Base-by-base conservation (phyloP, 192 early-diverging fungal genomes). In the Piromyces sp. region DNA sequence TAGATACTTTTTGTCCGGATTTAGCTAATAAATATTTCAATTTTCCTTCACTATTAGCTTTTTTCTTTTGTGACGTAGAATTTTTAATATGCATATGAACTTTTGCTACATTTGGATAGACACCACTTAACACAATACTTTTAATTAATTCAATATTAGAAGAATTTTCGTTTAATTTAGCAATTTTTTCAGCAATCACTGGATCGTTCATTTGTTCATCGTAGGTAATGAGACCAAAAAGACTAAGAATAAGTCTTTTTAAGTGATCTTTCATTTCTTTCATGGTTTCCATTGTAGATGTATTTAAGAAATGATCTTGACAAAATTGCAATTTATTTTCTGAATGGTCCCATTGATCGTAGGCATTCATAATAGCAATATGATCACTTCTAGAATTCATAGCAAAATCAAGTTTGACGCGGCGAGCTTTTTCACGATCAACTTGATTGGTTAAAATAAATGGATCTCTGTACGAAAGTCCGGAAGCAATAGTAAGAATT, bases 401-500 rank as follows among this genome's bases (percentile, higher is more conserved):
- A 4, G 42, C 7, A 22, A 51, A 51, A 22, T 51, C 19, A 51
- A 51, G 42, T 22, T 51, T 51, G 19, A 17, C 15, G 22, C 19
- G 42, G 22, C 42, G 42, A 2, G 42, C 42, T 19, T 51, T 51
- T 5, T 51, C 42, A 51, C 42, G 42, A 51, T 51, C 42, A 15
- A 51, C 42, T 51, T 51, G 42, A 51, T 17, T 51, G 19, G 42
- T 51, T 51, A 86, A 84, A 29, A 89, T 85, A 80, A 89, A 89
- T 26, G 89, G 89, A 30, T 79, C 82, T 79, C 88, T 87, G 82
- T 85, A 86, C 29, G 88, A 90, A 58, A 93, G 82, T 26, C 85
- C 83, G 0, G 88, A 89, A 2, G 92, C 92, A 15, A 89, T 83
- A 2, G 91, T 90, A 29, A 96, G 79, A 5, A 93, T 88, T 0